Evolutionary conservation across 2,329 filamentous ascomycete genomes (phyloP), one percentile per base, ranked within the genome.

Genomic region (Penicillium sp.): DNA sequence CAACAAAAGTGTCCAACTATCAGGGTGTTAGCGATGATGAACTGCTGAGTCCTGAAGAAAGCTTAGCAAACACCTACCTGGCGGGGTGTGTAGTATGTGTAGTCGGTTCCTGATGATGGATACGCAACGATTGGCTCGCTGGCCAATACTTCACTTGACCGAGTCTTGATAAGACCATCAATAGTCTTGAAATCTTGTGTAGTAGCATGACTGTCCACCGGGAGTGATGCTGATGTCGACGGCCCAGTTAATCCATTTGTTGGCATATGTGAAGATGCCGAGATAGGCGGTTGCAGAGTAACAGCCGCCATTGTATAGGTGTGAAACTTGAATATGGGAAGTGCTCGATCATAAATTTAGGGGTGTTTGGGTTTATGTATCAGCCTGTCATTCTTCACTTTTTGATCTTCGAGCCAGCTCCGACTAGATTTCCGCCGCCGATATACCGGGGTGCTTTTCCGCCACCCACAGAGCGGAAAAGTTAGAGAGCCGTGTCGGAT

Each of bases 1-100:
- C 59, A 14, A 62, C 62, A 9, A 61, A 49, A 6, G 16, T 45
- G 39, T 62, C 21, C 9, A 65, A 42, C 62, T 65, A 42, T 27
- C 5, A 27, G 5, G 5, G 24, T 6, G 5, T 27, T 8, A 27
- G 24, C 24, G 5, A 27, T 27, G 24, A 27, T 27, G 3, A 27
- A 8, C 8, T 27, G 24, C 5, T 27, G 24, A 5, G 8, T 27
- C 24, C 8, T 8, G 24, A 27, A 27, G 5, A 27, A 27, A 6
- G 8, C 8, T 27, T 8, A 5, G 24, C 24, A 27, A 40, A 14
- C 40, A n/a, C 39, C 42, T 42, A 61, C 59, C 34, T 61, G 53
- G 5, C 47, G 49, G 8, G 59, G 59, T 4, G 57, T 60, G n/a
- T 60, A 62, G 41, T 62, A 62, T 13, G 4, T 42, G 34, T 60